A percentile compares a stretch with the other conserved stretches of the same genome.
Conservation (phyloP, 2,329 filamentous ascomycete genomes). For the Cladophialophora immunda region DNA sequence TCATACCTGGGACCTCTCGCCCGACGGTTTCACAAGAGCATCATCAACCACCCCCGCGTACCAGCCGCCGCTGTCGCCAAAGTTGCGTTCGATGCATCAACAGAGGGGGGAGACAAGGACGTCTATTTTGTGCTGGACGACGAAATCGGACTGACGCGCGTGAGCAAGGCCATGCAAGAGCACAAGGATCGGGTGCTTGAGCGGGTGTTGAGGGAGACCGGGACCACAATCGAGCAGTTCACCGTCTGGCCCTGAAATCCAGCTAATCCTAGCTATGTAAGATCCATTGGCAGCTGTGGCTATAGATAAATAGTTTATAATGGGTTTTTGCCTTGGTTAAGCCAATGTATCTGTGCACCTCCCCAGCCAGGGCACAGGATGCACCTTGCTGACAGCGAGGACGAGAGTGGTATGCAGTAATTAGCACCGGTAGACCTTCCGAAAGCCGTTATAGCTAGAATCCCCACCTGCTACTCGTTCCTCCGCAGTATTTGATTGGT, state of each 20-base stretch:
- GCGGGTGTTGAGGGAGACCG: conserved; percentile 14
- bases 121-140: conserved; percentile 18
- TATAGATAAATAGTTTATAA: not conserved
- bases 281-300: too few species aligned
- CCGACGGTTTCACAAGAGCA: conserved; percentile 10
- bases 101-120: conserved; percentile 9
- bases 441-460: not conserved
- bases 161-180: conserved; percentile 16
- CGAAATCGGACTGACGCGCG: conserved; percentile 11
- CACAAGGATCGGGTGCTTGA: conserved; percentile 5
- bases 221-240: not conserved
- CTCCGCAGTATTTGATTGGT: too few species aligned
- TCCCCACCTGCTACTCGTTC: too few species aligned
- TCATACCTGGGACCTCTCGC: conserved; percentile 8
- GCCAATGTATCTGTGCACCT: too few species aligned
- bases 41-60: conserved; percentile 21
- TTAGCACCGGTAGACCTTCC: not conserved
- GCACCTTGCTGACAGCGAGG: not conserved
- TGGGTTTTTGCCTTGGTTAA: not conserved
- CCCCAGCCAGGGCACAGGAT: too few species aligned
- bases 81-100: conserved; percentile 14
- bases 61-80: conserved; percentile 16
- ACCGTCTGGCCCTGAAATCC: not conserved
- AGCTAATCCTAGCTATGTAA: not conserved
- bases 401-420: not conserved